Percentiles rank a stretch among this genome's conserved stretches.
phyloP scores from a whole-genome alignment of 2,329 filamentous ascomycete species.

The Hymenoscyphus fructigenus region DNA sequence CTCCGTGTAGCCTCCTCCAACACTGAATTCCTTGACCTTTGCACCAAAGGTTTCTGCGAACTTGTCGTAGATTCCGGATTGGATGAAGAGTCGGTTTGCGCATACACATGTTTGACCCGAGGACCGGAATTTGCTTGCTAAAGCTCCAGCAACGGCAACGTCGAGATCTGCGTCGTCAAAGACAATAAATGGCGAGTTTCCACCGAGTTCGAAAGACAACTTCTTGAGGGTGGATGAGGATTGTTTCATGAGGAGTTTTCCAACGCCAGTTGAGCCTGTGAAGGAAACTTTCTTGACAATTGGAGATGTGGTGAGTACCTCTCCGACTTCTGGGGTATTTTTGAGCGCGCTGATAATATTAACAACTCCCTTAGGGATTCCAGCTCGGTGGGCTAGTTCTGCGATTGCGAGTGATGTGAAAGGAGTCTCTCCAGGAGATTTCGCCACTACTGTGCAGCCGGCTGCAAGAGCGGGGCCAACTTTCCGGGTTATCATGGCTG shows the following conservation, averaged over 20 bases:
- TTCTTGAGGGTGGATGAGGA: constrained; percentile 79
- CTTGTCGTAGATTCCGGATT: constrained; percentile 73
- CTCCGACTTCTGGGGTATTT: constrained; percentile 79
- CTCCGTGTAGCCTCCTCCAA: constrained; percentile 71
- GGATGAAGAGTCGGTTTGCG: constrained; percentile 80
- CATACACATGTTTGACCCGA: constrained; percentile 96
- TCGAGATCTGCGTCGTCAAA: constrained; percentile 95
- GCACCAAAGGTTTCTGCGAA: constrained; percentile 69
- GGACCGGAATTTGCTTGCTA: constrained; percentile 87
- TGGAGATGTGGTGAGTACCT: constrained; percentile 72
- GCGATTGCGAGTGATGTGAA: constrained; percentile 86
- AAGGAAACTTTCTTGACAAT: constrained; percentile 89
- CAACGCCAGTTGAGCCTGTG: constrained; percentile 73
- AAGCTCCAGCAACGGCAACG: constrained; percentile 75
- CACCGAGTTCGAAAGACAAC: constrained; percentile 84
- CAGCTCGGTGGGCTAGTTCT: constrained; percentile 81
- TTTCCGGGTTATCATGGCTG: constrained; percentile 73
- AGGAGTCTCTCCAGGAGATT: constrained; percentile 88
- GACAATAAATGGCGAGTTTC: constrained; percentile 94
- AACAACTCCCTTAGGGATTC: constrained; percentile 85
- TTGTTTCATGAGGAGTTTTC: constrained; percentile 84
- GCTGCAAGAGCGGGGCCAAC: constrained; percentile 77
- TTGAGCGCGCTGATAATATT: constrained; percentile 80
- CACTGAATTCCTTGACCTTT: constrained; percentile 71
- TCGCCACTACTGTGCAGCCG: constrained; percentile 92